Percentiles rank a stretch among this genome's conserved stretches.
phyloP scores from a whole-genome alignment of 176 grass and related monocot genomes.

The Canna indica region DNA sequence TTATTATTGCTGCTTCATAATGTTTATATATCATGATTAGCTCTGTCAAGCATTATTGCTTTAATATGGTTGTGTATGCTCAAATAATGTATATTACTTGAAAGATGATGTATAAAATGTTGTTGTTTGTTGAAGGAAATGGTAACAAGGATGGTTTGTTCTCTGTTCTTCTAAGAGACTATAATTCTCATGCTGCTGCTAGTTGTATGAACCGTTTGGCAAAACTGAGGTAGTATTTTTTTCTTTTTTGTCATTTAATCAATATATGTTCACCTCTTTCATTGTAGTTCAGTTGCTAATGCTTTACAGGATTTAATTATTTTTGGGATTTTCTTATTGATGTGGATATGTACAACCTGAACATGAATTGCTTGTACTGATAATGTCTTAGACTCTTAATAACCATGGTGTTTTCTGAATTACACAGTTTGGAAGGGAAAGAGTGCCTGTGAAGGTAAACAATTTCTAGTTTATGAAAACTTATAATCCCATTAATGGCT shows the following conservation, averaged over 20 bases:
- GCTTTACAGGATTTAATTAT: neutral
- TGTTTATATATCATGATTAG: neutral
- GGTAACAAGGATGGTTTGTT: slow-evolving; percentile 84
- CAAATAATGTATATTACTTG: neutral
- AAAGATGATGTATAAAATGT: neutral
- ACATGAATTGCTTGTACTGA: too few species aligned
- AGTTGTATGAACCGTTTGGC: slow-evolving; percentile 98
- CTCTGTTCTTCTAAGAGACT: slow-evolving; percentile 88
- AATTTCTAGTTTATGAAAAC: neutral
- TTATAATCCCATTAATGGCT: neutral
- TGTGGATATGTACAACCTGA: neutral
- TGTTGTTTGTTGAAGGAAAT: slow-evolving; percentile 58
- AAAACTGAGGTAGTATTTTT: slow-evolving; percentile 66
- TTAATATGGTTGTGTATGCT: neutral
- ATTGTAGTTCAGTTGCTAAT: neutral
- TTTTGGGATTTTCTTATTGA: neutral
- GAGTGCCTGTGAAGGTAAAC: neutral
- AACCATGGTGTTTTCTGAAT: too few species aligned
- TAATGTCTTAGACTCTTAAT: too few species aligned
- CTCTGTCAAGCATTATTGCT: neutral
- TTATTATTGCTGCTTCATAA: neutral
- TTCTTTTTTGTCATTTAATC: neutral
- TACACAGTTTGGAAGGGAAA: too few species aligned
- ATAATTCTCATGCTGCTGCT: slow-evolving; percentile 98
- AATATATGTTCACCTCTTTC: neutral